Evolutionary conservation across 805 yeast species (phyloP).

Genomic region (Candida sithepensis): DNA sequence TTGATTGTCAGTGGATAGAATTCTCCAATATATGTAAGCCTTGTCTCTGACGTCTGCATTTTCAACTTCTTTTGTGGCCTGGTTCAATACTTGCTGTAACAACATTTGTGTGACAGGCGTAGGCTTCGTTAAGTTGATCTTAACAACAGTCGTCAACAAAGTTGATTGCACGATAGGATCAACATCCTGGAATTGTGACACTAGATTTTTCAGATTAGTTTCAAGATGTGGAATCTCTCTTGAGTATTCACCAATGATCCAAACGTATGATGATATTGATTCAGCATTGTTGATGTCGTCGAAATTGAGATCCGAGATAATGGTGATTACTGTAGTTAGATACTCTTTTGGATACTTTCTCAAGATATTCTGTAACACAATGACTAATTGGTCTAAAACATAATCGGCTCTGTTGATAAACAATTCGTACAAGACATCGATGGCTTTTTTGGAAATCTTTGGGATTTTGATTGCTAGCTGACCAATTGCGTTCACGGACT

Average conservation of each 20-base stretch:
- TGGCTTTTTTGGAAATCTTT: conserved; percentile 49
- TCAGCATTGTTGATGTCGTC: conserved; percentile 47
- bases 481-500: conserved; percentile 64
- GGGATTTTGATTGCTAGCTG: conserved; percentile 66
- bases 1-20: conserved; percentile 46
- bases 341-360: conserved; percentile 61
- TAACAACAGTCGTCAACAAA: conserved; percentile 59
- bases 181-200: conserved; percentile 52
- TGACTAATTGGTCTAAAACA: conserved; percentile 55
- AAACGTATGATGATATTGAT: conserved; percentile 57
- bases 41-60: conserved; percentile 78
- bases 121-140: conserved; percentile 39
- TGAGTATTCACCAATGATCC: conserved; percentile 72
- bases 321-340: conserved; percentile 51
- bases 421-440: conserved; percentile 57
- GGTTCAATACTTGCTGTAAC: conserved; percentile 57
- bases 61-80: conserved; percentile 61
- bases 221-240: conserved; percentile 53
- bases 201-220: conserved; percentile 41
- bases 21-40: conserved; percentile 78
- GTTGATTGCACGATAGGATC: conserved; percentile 61
- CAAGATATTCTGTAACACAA: conserved; percentile 60
- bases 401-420: conserved; percentile 62
- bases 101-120: conserved; percentile 33
- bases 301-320: conserved; percentile 41